Evolutionary conservation across 805 yeast species (phyloP), one percentile per base, ranked within the genome.

Genomic region (Trichomonascus vanleenenianus): DNA sequence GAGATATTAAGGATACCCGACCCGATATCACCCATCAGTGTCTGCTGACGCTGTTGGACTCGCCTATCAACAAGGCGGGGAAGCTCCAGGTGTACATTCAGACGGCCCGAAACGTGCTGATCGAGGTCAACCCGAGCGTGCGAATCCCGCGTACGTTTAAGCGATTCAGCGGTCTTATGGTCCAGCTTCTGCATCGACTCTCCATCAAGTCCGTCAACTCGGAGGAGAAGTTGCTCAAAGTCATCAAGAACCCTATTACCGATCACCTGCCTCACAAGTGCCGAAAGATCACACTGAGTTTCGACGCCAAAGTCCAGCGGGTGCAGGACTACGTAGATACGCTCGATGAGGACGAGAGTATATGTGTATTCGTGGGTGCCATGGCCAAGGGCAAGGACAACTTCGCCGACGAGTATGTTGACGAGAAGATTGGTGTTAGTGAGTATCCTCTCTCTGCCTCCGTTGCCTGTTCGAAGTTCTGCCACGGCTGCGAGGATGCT

Each of bases 11-110:
- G 41, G 98, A 93, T 62, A 97, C 97, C 6, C 80, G 98, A 65
- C 98, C 98, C n/a, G 98, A 93, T 65, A 93, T 93, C 59, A 93
- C 98, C 38, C 98, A 93, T 63, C 98, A 91, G 68, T 93, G 98
- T 73, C 76, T 93, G 36, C 73, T 93, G 65, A 91, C 98, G 2
- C 72, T 93, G 53, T 73, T 93, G 57, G 98, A 93, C 65, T 86
- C 96, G n/a, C 98, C 98, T 37, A 84, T 93, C 58, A 93, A 93
- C 71, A 93, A 93, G 67, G 97, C 97, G 5, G 98, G 98, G 7
- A 86, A 80, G 65, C 74, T 93, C 55, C 98, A 93, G 67, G 98
- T 93, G 11, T 93, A 91, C 66, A 88, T 93, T 48, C 96, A 87
- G 57, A 93, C 98, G 10, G 91, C 96, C 15, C 78, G 91, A 55